Evolutionary conservation across 1,139 yeast species (phyloP), one percentile per base, ranked within the genome.

Genomic region (Hemisphaericaspora xylofermentans): DNA sequence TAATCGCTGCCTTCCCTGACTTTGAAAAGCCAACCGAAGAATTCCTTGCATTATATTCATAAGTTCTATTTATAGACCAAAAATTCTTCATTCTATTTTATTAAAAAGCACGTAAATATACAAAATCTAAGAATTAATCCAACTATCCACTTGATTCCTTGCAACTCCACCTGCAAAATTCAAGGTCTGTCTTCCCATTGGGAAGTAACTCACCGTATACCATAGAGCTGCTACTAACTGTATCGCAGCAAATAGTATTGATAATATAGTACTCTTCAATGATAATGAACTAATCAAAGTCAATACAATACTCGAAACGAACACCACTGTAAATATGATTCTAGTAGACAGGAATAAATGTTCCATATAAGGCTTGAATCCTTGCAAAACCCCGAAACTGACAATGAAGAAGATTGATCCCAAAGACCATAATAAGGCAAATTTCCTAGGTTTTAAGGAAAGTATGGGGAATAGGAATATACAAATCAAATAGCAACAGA

Each of bases 141-240:
- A 80, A 35, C 70, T 66, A 46, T 78, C 84, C 1, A 78, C 84
- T 52, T 79, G 84, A 31, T 70, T 62, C 41, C 80, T 61, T 4
- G 85, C 85, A 9, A 78, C 78, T 17, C 64, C 64, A 3, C 80
- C 68, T 0, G 84, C 81, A 41, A 80, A 56, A 44, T 66, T 68
- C 40, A 80, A 60, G 0, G 84, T 80, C 42, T 74, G 80, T 35
- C 71, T 66, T 2, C 85, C 85, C 65, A 76, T 62, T 3, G 86
- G 85, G 60, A 80, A 80, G 54, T 80, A 80, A 49, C 85, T 79
- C 5, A 80, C 75, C 0, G 83, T 72, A 54, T 80, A 80, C 73
- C 78, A 76, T 6, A 78, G 42, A 10, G 79, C 80, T 50, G 78
- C 65, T 2, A 78, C 39, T 39, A 78, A 60, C 49, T 80, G 86